Evolutionary conservation across 2,329 filamentous ascomycete species (phyloP).

Genomic region (Ophiostoma australiae): DNA sequence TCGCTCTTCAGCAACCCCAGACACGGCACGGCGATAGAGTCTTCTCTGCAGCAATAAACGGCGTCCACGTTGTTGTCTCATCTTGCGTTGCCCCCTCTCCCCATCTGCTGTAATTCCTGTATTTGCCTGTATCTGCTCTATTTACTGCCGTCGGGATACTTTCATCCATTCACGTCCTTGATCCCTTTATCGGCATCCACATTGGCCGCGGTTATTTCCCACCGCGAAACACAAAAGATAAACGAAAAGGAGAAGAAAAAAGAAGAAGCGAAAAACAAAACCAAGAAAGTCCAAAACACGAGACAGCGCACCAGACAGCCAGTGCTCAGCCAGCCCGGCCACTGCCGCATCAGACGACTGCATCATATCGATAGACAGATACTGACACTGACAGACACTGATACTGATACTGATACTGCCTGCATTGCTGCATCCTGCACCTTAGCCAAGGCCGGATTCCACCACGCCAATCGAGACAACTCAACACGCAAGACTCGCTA

Average conservation of each 20-base stretch:
- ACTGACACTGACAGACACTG: too few relatives aligned
- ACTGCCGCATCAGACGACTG: slow-evolving; percentile 9
- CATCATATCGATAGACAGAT: neutral
- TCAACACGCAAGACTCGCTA: neutral
- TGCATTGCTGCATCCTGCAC: neutral
- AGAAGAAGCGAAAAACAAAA: neutral
- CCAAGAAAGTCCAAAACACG: neutral
- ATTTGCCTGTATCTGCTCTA: neutral
- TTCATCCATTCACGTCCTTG: neutral
- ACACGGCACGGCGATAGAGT: slow-evolving; percentile 1
- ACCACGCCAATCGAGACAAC: slow-evolving; percentile 1
- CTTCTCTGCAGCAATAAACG: slow-evolving; percentile 25
- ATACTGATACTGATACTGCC: neutral
- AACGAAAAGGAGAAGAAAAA: neutral
- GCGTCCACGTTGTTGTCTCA: slow-evolving; percentile 25
- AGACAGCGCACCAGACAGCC: neutral
- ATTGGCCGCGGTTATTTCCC: neutral
- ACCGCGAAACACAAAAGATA: neutral
- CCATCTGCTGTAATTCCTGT: neutral
- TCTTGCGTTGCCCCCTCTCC: too few relatives aligned
- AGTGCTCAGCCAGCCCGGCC: neutral
- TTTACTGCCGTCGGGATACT: neutral
- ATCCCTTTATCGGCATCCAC: neutral
- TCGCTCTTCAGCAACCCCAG: neutral
- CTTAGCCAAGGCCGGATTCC: neutral